These are phyloP conservation scores for Telopea speciosissima DNA, from an alignment of 177 flowering plant species.

Conservation along the genomic window DNA sequence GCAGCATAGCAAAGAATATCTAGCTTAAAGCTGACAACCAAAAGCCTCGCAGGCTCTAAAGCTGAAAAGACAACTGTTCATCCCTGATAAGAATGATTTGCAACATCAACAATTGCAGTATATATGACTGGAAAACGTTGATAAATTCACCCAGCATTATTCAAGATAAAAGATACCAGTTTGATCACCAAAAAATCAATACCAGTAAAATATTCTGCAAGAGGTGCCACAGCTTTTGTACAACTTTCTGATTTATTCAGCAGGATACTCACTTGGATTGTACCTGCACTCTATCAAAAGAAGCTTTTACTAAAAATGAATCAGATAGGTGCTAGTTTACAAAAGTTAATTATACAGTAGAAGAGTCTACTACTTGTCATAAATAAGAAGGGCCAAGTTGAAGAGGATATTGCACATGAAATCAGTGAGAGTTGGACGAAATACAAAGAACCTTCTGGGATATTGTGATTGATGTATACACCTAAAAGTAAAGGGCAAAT, in stretches of 20 bases:
- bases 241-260: slow-evolving; percentile 46
- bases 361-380: neutral
- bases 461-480: no score
- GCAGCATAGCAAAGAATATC: slow-evolving; percentile 71
- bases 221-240: slow-evolving; percentile 41
- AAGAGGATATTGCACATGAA: no score
- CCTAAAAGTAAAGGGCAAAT: no score
- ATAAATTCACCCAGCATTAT: neutral
- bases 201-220: slow-evolving; percentile 82
- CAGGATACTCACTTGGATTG: slow-evolving; percentile 52
- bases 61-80: slow-evolving; percentile 46
- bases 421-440: no score
- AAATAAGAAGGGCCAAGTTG: neutral
- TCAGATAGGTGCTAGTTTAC: neutral
- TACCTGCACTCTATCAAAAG: slow-evolving; percentile 73
- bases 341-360: neutral
- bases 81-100: slow-evolving; percentile 7
- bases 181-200: slow-evolving; percentile 7
- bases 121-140: neutral
- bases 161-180: neutral
- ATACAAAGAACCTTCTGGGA: no score
- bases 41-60: slow-evolving; percentile 42
- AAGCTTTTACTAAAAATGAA: slow-evolving; percentile 19
- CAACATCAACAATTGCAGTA: neutral
- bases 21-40: slow-evolving; percentile 47